Conservation (phyloP, 176 grass and related monocot genomes). For the Chloris gayana region DNA sequence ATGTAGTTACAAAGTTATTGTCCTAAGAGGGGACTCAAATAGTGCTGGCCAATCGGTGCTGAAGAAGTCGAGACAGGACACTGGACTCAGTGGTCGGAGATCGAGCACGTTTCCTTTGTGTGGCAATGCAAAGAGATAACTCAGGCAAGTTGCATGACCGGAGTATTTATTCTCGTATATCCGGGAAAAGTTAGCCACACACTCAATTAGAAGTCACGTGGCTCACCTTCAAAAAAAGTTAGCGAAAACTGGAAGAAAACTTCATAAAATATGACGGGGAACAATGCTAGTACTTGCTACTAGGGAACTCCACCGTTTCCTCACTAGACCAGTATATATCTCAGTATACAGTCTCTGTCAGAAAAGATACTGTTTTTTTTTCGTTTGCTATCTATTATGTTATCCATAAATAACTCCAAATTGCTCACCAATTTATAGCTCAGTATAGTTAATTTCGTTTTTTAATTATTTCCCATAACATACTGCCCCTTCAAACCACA, state of each 20-base stretch:
- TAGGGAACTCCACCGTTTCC: not conserved
- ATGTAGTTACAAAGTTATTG: not conserved
- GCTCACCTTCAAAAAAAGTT: not conserved
- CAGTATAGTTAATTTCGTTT: too few species aligned
- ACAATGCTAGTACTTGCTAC: too few species aligned
- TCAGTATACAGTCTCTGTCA: not conserved
- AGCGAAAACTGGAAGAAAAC: not conserved
- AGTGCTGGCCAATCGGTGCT: not conserved
- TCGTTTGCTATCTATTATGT: too few species aligned
- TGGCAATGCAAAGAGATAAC: not conserved
- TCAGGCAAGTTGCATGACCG: not conserved
- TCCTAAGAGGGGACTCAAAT: slow-evolving; percentile 6
- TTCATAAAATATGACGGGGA: not conserved
- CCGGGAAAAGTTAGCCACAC: not conserved
- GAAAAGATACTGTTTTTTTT: not conserved
- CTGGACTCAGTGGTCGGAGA: not conserved
- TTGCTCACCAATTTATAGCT: not conserved
- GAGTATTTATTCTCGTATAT: not conserved
- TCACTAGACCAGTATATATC: not conserved
- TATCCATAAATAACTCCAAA: not conserved
- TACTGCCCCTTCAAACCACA: too few species aligned
- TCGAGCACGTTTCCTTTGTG: slow-evolving; percentile 4
- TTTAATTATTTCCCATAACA: too few species aligned
- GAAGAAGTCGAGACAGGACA: not conserved
- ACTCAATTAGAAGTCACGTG: not conserved